phyloP scores from a whole-genome alignment of 768 basidiomycete genomes.

The Boletus tylopilopsis region DNA sequence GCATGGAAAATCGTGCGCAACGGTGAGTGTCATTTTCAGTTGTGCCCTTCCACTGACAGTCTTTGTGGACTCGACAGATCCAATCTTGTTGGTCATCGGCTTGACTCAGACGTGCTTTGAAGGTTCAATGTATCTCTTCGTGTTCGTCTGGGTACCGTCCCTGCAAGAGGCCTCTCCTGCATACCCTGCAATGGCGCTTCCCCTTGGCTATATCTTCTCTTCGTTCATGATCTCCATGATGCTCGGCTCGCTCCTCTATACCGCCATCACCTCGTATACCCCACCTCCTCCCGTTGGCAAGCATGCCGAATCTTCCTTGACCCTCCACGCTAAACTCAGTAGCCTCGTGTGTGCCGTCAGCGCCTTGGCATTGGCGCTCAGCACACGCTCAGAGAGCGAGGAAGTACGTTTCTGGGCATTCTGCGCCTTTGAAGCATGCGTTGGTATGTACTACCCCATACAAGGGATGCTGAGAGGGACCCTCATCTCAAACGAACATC shows the following conservation, averaged over 20 bases:
- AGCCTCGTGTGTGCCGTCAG: constrained; percentile 58
- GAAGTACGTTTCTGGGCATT: constrained; percentile 66
- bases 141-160: constrained; percentile 78
- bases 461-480: constrained; percentile 70
- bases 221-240: constrained; percentile 82
- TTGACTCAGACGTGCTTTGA: constrained; percentile 79
- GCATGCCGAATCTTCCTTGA: constrained; percentile 39
- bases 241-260: constrained; percentile 72
- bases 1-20: constrained; percentile 56
- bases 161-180: constrained; percentile 57
- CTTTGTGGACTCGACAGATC: constrained; percentile 39
- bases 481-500: constrained; percentile 65
- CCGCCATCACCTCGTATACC: constrained; percentile 39
- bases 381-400: constrained; percentile 43
- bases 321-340: constrained; percentile 64
- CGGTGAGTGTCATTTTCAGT: constrained; percentile 32
- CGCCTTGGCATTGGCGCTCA: constrained; percentile 51
- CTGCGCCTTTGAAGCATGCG: constrained; percentile 71
- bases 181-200: constrained; percentile 40
- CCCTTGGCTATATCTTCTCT: constrained; percentile 77
- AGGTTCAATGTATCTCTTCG: constrained; percentile 83
- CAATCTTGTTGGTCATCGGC: constrained; percentile 58
- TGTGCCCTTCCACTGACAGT: neutral
- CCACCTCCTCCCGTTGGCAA: constrained; percentile 20
- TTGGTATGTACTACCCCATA: constrained; percentile 77